Percentiles rank a stretch among this genome's conserved stretches.
Evolutionary conservation across 306 rosid genomes (phyloP).

Genomic region (Calophaca sinica): DNA sequence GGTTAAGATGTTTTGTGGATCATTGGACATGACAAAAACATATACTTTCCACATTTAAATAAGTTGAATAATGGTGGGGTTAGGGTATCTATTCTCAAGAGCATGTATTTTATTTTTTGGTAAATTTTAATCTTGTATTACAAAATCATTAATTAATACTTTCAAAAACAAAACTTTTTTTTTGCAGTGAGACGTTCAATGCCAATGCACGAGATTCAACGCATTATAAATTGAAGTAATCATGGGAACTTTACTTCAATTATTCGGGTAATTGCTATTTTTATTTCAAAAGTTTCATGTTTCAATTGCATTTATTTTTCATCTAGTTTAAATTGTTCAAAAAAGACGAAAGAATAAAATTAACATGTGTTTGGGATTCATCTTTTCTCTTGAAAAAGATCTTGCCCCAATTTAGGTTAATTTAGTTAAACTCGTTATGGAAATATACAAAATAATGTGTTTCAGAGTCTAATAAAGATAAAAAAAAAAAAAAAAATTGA

Average conservation of each 20-base stretch:
- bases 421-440: no score
- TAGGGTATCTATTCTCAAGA: constrained; percentile 51
- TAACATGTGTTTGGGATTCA: no score
- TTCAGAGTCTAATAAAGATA: no score
- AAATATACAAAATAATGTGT: no score
- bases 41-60: constrained; percentile 54
- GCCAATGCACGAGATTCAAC: constrained; percentile 54
- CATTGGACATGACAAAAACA: constrained; percentile 55
- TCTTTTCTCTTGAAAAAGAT: no score
- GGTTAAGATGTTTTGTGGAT: no score
- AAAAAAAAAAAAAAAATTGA: no score
- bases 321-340: no score
- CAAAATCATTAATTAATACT: no score
- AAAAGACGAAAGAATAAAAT: no score
- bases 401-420: no score
- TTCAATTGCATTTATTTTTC: no score
- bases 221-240: constrained; percentile 53
- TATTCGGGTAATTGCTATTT: constrained; percentile 42
- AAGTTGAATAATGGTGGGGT: constrained; percentile 49
- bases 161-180: background rate
- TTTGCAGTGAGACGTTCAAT: constrained; percentile 70
- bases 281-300: background rate
- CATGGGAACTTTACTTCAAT: constrained; percentile 57
- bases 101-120: background rate
- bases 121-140: background rate